Evolutionary conservation across 805 yeast genomes (phyloP).

Genomic region (Pichia paraexigua): DNA sequence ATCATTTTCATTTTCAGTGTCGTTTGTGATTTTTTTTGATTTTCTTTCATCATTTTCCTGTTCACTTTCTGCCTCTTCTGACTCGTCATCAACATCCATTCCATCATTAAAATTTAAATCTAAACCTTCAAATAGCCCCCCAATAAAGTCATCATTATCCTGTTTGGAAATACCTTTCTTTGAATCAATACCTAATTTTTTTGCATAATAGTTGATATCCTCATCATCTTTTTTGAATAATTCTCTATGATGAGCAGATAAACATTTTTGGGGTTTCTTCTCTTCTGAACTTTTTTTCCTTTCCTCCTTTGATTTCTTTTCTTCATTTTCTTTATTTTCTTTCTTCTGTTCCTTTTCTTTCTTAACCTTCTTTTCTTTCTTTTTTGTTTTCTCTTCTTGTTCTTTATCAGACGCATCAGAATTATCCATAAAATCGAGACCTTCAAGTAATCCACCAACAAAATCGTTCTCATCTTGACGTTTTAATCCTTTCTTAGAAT

Average conservation of each 20-base stretch:
- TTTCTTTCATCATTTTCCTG: not conserved
- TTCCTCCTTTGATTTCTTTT: slow-evolving; percentile 2
- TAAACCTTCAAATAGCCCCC: slow-evolving; percentile 71
- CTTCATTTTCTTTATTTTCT: slow-evolving; percentile 4
- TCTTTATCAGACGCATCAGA: slow-evolving; percentile 13
- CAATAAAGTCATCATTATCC: slow-evolving; percentile 72
- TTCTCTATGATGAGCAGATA: slow-evolving; percentile 39
- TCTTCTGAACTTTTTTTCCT: too few species aligned
- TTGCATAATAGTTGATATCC: slow-evolving; percentile 77
- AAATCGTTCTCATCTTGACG: slow-evolving; percentile 62
- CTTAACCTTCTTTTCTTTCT: not conserved
- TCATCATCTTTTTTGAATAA: slow-evolving; percentile 56
- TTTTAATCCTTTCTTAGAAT: slow-evolving; percentile 43
- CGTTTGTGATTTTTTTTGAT: slow-evolving; percentile 6
- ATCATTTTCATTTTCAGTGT: slow-evolving; percentile 17
- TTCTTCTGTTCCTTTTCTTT: not conserved
- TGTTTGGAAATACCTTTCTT: slow-evolving; percentile 43
- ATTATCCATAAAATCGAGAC: slow-evolving; percentile 39
- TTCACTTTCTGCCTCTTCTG: slow-evolving; percentile 11
- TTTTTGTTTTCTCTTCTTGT: slow-evolving; percentile 6
- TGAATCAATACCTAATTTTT: slow-evolving; percentile 62
- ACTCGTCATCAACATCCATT: slow-evolving; percentile 13
- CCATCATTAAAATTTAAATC: slow-evolving; percentile 33
- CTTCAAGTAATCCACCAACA: slow-evolving; percentile 75
- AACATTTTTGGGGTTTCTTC: slow-evolving; percentile 8